phyloP scores from a whole-genome alignment of 345 rosid species.

The Acer campestre region DNA sequence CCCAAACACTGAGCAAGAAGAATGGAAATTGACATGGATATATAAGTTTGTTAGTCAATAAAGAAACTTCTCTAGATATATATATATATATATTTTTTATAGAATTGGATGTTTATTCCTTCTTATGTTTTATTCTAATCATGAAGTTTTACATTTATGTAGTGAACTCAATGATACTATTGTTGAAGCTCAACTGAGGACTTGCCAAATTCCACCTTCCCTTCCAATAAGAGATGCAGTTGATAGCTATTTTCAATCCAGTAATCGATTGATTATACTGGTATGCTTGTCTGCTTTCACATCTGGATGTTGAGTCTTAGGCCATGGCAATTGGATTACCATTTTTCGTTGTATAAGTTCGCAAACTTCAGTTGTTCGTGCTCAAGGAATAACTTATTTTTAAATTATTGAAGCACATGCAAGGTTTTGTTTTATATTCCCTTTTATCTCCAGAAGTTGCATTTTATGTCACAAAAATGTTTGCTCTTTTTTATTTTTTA shows the following conservation, averaged over 20 bases:
- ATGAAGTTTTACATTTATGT: background rate
- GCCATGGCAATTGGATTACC: background rate
- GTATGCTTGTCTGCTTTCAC: conserved; percentile 24
- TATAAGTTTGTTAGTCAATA: background rate
- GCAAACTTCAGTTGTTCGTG: background rate
- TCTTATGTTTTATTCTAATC: background rate
- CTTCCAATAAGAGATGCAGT: conserved; percentile 49
- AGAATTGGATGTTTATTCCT: background rate
- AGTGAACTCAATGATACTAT: conserved; percentile 67
- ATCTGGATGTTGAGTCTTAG: background rate
- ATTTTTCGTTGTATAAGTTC: background rate
- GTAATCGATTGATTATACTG: conserved; percentile 54
- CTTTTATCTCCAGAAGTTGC: background rate
- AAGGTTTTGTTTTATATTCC: background rate
- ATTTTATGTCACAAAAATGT: background rate
- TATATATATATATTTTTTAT: background rate
- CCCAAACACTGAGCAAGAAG: background rate
- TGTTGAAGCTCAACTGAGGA: conserved; percentile 61
- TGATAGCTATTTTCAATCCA: conserved; percentile 37
- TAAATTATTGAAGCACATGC: background rate
- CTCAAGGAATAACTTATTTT: background rate
- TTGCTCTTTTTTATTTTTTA: background rate
- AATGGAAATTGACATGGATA: background rate
- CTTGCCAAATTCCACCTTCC: conserved; percentile 48
- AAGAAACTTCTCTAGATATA: background rate